Evolutionary conservation across 2,329 filamentous ascomycete species (phyloP), one percentile per base, ranked within the genome.

Genomic region (Rhynchosporium secalis): DNA sequence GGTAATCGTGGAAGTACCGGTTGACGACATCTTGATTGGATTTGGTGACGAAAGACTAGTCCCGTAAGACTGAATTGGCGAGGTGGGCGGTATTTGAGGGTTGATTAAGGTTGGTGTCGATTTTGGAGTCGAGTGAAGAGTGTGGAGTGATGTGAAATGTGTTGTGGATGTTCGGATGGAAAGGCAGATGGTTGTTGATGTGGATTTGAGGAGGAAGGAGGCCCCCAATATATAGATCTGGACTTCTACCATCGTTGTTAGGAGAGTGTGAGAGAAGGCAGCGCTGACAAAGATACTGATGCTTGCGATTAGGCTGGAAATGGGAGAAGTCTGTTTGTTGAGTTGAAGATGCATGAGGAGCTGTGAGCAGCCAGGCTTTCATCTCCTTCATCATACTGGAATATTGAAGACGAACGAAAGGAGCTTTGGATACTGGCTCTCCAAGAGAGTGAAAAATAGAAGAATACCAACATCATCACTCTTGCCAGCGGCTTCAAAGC

Each of bases 191-290:
- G 31, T 62, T 47, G 31, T 58, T 38, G 20, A 36, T 58, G 47
- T 54, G 33, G 47, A 41, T 43, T 28, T 60, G 49, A 59, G 45
- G 48, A 64, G 31, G 40, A 36, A 47, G 41, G 47, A 58, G 40
- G 48, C 20, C 20, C 38, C 54, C 45, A 51, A 38, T 61, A 56
- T 64, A 61, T 64, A 64, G 48, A 55, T 51, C 36, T 43, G 36
- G 33, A 40, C 43, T 40, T n/a, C 28, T 36, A 38, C 26, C 28
- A 41, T 41, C 47, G 40, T 20, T 38, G 29, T 15, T 48, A 38
- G 20, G 29, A 41, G 31, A 47, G 12, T 10, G 6, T 6, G 7
- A 47, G 31, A 56, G 33, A 36, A n/a, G 29, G 4, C 15, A 38
- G 12, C 3, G 31, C 13, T 29, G n/a, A 47, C 56, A 48, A 58